Conservation (phyloP, 768 basidiomycete genomes). For the Leccinum rimulosum region DNA sequence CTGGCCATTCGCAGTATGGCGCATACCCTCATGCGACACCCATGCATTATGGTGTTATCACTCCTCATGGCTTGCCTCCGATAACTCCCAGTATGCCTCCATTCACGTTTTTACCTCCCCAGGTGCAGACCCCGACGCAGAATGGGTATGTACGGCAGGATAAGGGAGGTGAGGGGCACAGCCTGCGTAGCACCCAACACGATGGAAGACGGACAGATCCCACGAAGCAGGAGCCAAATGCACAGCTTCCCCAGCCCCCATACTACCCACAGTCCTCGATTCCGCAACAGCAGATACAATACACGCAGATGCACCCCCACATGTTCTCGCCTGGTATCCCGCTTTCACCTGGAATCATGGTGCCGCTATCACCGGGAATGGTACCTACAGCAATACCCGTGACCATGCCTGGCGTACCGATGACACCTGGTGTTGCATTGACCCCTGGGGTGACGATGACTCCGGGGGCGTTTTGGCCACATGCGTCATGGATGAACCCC, state of each 20-base stretch:
- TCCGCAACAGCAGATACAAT: conserved; percentile 23
- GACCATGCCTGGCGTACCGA: conserved; percentile 21
- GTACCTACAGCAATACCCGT: conserved; percentile 16
- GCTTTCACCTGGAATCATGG: conserved; percentile 31
- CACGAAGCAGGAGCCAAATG: conserved; percentile 5
- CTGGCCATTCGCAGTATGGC: conserved; percentile 29
- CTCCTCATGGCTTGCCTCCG: conserved; percentile 81
- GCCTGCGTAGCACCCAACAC: background rate
- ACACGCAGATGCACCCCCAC: conserved; percentile 21
- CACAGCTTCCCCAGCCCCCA: conserved; percentile 6
- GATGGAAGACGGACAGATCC: conserved; percentile 8
- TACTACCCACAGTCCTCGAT: conserved; percentile 14
- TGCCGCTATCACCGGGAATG: conserved; percentile 28
- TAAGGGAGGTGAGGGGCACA: conserved; percentile 2
- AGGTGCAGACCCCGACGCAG: conserved; percentile 26
- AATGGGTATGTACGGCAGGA: conserved; percentile 9
- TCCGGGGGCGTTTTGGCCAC: conserved; percentile 70
- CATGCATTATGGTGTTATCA: conserved; percentile 42
- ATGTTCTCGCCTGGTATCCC: conserved; percentile 33
- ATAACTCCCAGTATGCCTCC: conserved; percentile 98
- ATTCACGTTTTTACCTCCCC: conserved; percentile 76
- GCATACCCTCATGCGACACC: conserved; percentile 22
- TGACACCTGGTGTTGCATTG: conserved; percentile 31
- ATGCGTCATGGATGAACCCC: conserved; percentile 57
- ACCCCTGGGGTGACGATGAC: conserved; percentile 70